Percentiles rank a stretch among this genome's conserved stretches.
phyloP scores from a whole-genome alignment of 2,329 filamentous ascomycete species.

The Diaporthe destruens region DNA sequence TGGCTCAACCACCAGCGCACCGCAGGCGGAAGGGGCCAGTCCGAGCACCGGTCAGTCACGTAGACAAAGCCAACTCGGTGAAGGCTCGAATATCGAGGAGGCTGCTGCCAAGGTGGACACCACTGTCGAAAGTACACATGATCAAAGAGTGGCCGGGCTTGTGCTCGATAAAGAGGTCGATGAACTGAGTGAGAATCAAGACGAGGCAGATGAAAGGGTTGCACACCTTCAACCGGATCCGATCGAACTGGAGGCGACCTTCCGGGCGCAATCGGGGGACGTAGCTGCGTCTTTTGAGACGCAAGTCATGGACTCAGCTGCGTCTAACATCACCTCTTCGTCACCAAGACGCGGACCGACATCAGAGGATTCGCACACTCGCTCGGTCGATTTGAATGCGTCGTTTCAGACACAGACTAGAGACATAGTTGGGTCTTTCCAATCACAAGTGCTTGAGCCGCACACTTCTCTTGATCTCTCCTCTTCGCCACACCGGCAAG shows the following conservation, averaged over 20 bases:
- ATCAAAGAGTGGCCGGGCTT: neutral
- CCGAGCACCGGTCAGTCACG: neutral
- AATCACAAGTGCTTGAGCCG: slow-evolving; percentile 22
- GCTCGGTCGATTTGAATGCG: slow-evolving; percentile 9
- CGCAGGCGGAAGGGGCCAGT: slow-evolving; percentile 34
- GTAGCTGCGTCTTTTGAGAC: slow-evolving; percentile 25
- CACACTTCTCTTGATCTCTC: neutral
- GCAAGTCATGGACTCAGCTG: slow-evolving; percentile 1
- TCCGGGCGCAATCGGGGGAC: slow-evolving; percentile 12
- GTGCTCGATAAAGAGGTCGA: neutral
- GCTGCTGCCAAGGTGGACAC: neutral
- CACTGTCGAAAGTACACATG: neutral
- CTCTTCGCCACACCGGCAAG: neutral
- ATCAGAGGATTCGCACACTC: slow-evolving; percentile 4
- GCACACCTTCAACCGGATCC: slow-evolving; percentile 17
- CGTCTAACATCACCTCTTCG: neutral
- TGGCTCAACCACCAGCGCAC: neutral
- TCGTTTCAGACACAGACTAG: slow-evolving; percentile 23
- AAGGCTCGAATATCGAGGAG: neutral
- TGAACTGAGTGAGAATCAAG: neutral
- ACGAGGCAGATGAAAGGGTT: neutral
- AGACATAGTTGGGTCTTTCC: slow-evolving; percentile 9
- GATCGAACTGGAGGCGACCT: neutral
- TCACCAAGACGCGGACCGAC: neutral
- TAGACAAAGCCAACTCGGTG: neutral